Evolutionary conservation across 1,139 yeast species (phyloP).

Genomic region (Candida mesenterica): DNA sequence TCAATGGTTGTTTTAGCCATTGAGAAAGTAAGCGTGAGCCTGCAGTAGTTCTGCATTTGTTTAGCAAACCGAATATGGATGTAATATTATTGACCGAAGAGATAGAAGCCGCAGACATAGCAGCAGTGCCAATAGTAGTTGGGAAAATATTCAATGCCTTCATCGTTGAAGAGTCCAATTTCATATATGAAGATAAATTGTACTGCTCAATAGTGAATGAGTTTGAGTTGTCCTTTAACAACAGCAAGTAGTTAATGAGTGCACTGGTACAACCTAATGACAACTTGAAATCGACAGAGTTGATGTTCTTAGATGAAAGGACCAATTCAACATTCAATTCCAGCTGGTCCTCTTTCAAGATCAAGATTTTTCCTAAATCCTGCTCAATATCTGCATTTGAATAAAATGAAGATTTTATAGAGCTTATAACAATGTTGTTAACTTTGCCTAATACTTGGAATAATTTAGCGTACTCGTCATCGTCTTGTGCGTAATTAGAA

Average conservation of each 20-base stretch:
- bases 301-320: conserved; percentile 59
- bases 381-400: conserved; percentile 63
- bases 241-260: conserved; percentile 58
- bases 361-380: conserved; percentile 59
- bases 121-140: conserved; percentile 35
- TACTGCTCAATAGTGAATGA: conserved; percentile 61
- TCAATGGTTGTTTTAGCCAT: conserved; percentile 94
- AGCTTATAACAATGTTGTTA: conserved; percentile 71
- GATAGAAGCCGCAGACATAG: conserved; percentile 14
- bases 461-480: conserved; percentile 48
- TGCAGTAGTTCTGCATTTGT: conserved; percentile 81
- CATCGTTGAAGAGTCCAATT: conserved; percentile 85
- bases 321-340: conserved; percentile 44
- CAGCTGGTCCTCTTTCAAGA: conserved; percentile 35
- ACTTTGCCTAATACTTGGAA: conserved; percentile 63
- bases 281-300: conserved; percentile 30
- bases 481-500: conserved; percentile 34
- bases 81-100: conserved; percentile 20
- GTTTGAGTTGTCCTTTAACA: conserved; percentile 51
- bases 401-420: conserved; percentile 57
- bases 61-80: conserved; percentile 77
- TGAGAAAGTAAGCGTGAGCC: conserved; percentile 85
- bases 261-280: conserved; percentile 58
- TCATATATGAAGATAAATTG: conserved; percentile 75
- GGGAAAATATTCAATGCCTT: conserved; percentile 88